These are phyloP conservation scores for Curvularia sp. DNA, from an alignment of 2,329 filamentous ascomycete species.

Conservation along the genomic window DNA sequence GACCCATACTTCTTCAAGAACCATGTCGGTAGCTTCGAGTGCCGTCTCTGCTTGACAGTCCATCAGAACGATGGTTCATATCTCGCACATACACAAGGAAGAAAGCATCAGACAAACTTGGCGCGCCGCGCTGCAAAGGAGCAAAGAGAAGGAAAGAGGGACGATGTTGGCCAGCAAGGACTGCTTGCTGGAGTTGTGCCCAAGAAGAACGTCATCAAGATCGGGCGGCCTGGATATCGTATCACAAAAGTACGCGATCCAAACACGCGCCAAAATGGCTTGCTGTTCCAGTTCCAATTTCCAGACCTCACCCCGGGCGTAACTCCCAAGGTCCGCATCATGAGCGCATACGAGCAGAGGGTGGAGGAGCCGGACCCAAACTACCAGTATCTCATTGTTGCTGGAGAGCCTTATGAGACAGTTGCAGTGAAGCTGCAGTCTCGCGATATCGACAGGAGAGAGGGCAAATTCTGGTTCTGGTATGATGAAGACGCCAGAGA, in stretches of 20 bases:
- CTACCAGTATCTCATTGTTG: slow-evolving; percentile 93
- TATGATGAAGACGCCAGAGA: slow-evolving; percentile 96
- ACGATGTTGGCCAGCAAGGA: slow-evolving; percentile 73
- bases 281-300: slow-evolving; percentile 96
- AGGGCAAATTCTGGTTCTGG: slow-evolving; percentile 90
- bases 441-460: slow-evolving; percentile 86
- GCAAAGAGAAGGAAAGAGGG: slow-evolving; percentile 82
- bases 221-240: slow-evolving; percentile 94
- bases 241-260: slow-evolving; percentile 96
- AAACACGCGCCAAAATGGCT: slow-evolving; percentile 82
- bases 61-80: slow-evolving; percentile 99
- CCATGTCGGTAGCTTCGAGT: slow-evolving; percentile 97
- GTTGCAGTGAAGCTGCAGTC: slow-evolving; percentile 96
- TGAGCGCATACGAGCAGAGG: slow-evolving; percentile 97
- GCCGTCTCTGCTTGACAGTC: slow-evolving; percentile 92
- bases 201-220: slow-evolving; percentile 89
- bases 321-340: slow-evolving; percentile 87
- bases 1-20: slow-evolving; percentile 99
- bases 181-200: slow-evolving; percentile 72
- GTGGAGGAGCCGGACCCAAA: slow-evolving; percentile 90
- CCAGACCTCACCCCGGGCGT: slow-evolving; percentile 83
- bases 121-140: slow-evolving; percentile 95
- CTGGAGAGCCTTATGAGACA: slow-evolving; percentile 97
- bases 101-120: slow-evolving; percentile 98
- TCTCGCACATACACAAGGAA: slow-evolving; percentile 96